Base-by-base conservation (phyloP, 208 protist genomes). In the Trypanosoma cruzi region DNA sequence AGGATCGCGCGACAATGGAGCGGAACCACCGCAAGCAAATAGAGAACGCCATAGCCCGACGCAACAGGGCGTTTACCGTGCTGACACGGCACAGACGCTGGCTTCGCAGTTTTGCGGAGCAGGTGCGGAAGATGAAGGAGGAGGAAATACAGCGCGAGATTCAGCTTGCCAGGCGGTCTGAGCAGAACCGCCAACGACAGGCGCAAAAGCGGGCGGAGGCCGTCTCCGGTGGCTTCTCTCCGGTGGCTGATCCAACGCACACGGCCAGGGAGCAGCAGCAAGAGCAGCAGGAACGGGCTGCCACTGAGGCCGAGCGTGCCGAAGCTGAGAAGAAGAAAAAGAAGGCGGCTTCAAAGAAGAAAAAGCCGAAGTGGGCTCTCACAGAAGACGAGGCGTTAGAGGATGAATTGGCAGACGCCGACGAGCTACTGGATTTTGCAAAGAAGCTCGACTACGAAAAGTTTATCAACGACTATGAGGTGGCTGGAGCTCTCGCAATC, bases 351-450 rank as follows among this genome's bases (percentile, higher is more conserved):
- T 64, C 73, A 26, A 67, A 55, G 28, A 67, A 70, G 54, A 71
- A 77, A 64, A 97, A 97, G 73, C 92, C 92, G 20, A 90, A 95
- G 79, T 97, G 92, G 90, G 92, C 92, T 24, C 84, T 97, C 73
- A 97, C 92, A 29, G 90, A 95, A 69, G 90, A 97, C 44, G 92
- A 97, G 73, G 93, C 93, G 0, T 53, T 97, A 31, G 90, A 95
- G 61, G 85, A 71, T 50, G 93, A 97, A 68, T 74, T 96, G 31
- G 81, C 67, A 14, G 37, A 79, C 20, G 79, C 85, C 44, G 73
- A 83, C 29, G 88, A 93, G 59, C 79, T 97, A 3, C 75, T 97
- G 50, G 76, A 92, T 53, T 97, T 97, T 65, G 93, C 93, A 13
- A 76, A 84, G 60, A 84, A 89, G 59, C 80, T 97, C 22, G 89